Percentiles rank a stretch among this genome's conserved stretches.
Evolutionary conservation across 2,329 filamentous ascomycete genomes (phyloP).

Genomic region (Passalora sequoiae): DNA sequence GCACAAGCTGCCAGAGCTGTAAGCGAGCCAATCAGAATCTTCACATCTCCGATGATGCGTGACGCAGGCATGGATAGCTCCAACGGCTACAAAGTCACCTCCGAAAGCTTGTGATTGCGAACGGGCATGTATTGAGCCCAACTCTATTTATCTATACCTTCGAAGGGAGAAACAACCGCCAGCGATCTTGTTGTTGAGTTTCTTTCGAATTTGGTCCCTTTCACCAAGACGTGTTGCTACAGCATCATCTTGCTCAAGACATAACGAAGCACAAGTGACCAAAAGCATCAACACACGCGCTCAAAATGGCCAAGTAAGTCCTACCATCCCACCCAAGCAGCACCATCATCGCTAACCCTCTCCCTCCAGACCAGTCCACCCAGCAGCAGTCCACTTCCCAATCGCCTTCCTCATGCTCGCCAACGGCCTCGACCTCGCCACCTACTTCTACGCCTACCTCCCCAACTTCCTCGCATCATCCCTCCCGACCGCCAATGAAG

Average conservation of each 20-base stretch:
- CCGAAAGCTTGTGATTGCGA: conserved; percentile 5
- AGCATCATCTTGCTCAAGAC: no score
- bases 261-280: no score
- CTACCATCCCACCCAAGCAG: neutral
- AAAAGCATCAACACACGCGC: no score
- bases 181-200: no score
- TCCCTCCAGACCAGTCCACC: conserved; percentile 42
- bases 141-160: no score
- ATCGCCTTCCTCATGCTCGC: conserved; percentile 43
- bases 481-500: conserved; percentile 33
- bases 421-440: conserved; percentile 39
- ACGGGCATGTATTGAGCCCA: no score
- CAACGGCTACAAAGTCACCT: neutral
- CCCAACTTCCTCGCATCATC: conserved; percentile 30
- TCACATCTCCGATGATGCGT: conserved; percentile 9
- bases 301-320: conserved; percentile 18
- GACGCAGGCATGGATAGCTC: conserved; percentile 1
- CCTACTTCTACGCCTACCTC: conserved; percentile 33
- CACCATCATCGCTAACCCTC: neutral
- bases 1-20: no score
- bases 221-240: no score
- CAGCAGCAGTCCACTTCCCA: conserved; percentile 46
- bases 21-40: conserved; percentile 8
- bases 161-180: no score
- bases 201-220: no score